Evolutionary conservation across 306 rosid species (phyloP).

Genomic region (Cucumis cinereus): DNA sequence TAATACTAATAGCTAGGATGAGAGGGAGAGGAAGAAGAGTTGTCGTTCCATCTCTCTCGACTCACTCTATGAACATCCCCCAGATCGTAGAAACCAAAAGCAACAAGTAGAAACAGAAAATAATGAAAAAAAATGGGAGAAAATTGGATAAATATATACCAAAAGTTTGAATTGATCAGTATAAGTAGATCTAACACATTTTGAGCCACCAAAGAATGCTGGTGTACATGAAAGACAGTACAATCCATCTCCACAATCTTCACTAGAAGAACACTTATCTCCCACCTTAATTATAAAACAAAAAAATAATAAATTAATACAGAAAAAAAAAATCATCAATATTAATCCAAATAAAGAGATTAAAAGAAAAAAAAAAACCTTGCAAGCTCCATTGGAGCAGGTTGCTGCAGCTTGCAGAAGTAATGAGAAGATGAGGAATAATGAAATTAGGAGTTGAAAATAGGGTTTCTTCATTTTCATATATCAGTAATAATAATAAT

Average conservation of each 20-base stretch:
- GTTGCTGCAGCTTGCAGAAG: not conserved
- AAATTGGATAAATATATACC: conserved; percentile 24
- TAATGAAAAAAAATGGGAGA: not conserved
- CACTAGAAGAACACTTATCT: conserved; percentile 51
- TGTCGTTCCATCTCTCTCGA: no score
- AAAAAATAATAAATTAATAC: not conserved
- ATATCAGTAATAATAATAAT: not conserved
- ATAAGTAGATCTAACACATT: conserved; percentile 56
- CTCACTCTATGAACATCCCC: no score
- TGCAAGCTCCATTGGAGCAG: conserved; percentile 52
- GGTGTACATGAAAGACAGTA: conserved; percentile 46
- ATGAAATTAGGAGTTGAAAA: conserved; percentile 10
- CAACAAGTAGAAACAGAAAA: no score
- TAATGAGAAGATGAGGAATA: conserved; percentile 3
- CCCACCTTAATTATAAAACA: not conserved
- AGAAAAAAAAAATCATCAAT: not conserved
- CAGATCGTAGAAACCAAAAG: no score
- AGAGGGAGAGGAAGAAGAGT: no score
- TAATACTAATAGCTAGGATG: no score
- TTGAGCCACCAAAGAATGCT: conserved; percentile 32
- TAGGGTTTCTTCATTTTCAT: conserved; percentile 21
- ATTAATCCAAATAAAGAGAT: not conserved
- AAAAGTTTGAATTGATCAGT: conserved; percentile 68
- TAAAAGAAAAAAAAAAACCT: conserved; percentile 22
- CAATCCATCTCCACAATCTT: conserved; percentile 50